Conservation (phyloP, 148 eudicot species). For the Amaranthus palmeri region DNA sequence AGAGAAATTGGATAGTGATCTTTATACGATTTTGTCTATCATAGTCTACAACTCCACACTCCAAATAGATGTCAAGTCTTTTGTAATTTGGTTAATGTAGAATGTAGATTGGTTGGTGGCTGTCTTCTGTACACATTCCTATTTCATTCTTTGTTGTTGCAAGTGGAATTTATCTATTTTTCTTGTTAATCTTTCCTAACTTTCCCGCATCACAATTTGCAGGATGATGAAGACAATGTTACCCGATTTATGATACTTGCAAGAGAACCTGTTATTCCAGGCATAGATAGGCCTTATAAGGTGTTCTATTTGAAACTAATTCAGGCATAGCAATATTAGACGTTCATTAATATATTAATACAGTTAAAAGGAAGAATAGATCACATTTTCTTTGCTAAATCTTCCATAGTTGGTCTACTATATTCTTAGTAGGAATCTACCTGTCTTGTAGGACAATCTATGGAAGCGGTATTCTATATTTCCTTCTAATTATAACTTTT, state of each 20-base stretch:
- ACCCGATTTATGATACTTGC: slow-evolving; percentile 93
- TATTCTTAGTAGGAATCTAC: background rate
- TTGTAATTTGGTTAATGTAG: too few relatives aligned
- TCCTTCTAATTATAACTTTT: background rate
- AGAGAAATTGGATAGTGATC: too few relatives aligned
- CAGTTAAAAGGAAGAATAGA: background rate
- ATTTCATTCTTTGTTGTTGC: background rate
- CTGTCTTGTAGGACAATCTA: background rate
- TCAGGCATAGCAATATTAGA: background rate
- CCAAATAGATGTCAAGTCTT: background rate
- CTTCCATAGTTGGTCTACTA: background rate
- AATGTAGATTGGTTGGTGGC: background rate
- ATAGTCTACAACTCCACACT: too few relatives aligned
- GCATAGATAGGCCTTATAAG: slow-evolving; percentile 65
- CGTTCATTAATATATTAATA: background rate
- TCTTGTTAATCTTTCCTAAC: slow-evolving; percentile 4
- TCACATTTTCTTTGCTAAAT: background rate
- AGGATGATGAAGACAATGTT: slow-evolving; percentile 76
- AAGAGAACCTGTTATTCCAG: slow-evolving; percentile 85
- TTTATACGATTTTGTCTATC: background rate
- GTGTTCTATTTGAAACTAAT: slow-evolving; percentile 30
- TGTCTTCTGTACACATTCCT: background rate
- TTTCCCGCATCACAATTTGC: slow-evolving; percentile 19
- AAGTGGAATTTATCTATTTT: background rate
- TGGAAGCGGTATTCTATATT: background rate